Evolutionary conservation across 306 rosid species (phyloP).

Genomic region (Cyclanthera cordifolia): DNA sequence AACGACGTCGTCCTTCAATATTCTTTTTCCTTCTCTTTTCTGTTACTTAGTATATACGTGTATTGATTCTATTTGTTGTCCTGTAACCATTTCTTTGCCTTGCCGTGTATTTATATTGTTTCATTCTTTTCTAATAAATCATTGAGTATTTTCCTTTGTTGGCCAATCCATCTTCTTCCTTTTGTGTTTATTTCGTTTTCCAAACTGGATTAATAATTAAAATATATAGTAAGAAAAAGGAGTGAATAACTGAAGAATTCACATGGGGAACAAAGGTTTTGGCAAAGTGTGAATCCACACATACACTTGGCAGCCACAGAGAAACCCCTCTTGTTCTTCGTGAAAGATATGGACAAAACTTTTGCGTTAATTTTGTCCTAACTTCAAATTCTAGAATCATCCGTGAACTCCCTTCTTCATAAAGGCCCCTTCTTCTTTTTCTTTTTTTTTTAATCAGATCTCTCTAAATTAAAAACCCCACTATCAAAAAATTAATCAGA

Average conservation of each 20-base stretch:
- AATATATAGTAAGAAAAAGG: not conserved
- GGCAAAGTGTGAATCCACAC: not conserved
- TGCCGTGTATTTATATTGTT: too few relatives aligned
- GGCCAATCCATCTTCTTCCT: too few relatives aligned
- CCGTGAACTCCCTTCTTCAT: constrained; percentile 37
- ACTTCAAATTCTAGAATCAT: constrained; percentile 39
- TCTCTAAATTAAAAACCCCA: not conserved
- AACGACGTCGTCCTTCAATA: too few relatives aligned
- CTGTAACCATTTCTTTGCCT: too few relatives aligned
- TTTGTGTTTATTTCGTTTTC: too few relatives aligned
- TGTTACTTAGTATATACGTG: too few relatives aligned
- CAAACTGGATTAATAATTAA: not conserved
- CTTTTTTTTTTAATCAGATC: too few relatives aligned
- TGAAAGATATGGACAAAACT: constrained; percentile 11
- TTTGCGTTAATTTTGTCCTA: constrained; percentile 5
- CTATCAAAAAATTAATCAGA: not conserved
- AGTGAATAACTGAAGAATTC: not conserved
- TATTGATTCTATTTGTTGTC: too few relatives aligned
- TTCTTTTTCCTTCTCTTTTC: too few relatives aligned
- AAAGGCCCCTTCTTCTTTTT: too few relatives aligned
- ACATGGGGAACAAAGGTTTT: constrained; percentile 1
- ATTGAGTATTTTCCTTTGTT: too few relatives aligned
- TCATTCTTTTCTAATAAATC: too few relatives aligned
- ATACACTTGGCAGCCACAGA: not conserved
- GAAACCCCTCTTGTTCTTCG: constrained; percentile 13